Evolutionary conservation across 2,329 filamentous ascomycete genomes (phyloP).

Genomic region (Coniochaeta ligniaria): DNA sequence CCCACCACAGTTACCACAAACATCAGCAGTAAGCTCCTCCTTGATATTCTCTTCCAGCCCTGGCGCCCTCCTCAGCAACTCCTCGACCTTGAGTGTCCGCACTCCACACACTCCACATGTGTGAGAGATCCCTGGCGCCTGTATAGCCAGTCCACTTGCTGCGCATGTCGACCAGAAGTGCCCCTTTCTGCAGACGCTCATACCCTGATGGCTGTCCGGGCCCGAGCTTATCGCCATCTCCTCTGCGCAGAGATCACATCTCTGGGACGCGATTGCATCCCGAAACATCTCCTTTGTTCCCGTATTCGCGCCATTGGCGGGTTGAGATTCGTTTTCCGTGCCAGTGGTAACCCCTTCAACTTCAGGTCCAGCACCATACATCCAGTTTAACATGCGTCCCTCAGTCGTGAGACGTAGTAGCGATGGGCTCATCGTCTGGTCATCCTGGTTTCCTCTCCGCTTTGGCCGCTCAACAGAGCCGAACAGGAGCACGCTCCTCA

Average conservation of each 20-base stretch:
- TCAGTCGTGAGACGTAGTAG: slow-evolving; percentile 38
- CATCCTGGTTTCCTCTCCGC: not conserved
- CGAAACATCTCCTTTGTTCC: slow-evolving; percentile 29
- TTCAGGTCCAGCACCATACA: slow-evolving; percentile 45
- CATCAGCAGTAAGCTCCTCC: slow-evolving; percentile 14
- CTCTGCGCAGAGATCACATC: slow-evolving; percentile 36
- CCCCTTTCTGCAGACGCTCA: slow-evolving; percentile 22
- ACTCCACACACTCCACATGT: slow-evolving; percentile 48
- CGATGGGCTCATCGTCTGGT: not conserved
- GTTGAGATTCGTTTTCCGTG: not conserved
- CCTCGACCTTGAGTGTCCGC: slow-evolving; percentile 38
- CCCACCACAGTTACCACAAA: slow-evolving; percentile 25
- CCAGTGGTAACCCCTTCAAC: slow-evolving; percentile 31
- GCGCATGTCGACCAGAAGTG: slow-evolving; percentile 39
- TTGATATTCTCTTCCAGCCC: slow-evolving; percentile 13
- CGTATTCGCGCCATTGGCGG: not conserved
- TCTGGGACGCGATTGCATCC: slow-evolving; percentile 25
- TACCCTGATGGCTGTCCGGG: slow-evolving; percentile 4
- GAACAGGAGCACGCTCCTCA: slow-evolving; percentile 30
- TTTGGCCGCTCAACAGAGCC: slow-evolving; percentile 14
- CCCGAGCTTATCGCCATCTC: slow-evolving; percentile 8
- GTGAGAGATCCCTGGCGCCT: slow-evolving; percentile 44
- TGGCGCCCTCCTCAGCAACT: slow-evolving; percentile 24
- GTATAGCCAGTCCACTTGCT: slow-evolving; percentile 45
- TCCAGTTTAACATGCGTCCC: slow-evolving; percentile 48